These are phyloP conservation scores for Fusarium mundagurra DNA, from an alignment of 2,329 filamentous ascomycete genomes.

Conservation along the genomic window DNA sequence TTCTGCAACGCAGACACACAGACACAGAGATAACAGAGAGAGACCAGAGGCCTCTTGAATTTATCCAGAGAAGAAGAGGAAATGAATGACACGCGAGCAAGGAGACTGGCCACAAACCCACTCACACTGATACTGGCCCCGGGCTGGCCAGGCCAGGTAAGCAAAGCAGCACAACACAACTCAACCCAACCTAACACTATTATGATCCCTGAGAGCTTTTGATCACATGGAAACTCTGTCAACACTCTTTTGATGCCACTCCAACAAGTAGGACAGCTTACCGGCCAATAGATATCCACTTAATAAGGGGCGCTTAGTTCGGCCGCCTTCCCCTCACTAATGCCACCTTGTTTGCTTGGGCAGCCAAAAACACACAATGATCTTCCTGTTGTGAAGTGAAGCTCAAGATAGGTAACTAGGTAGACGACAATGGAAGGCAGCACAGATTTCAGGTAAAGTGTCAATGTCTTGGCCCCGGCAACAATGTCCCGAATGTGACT, in stretches of 20 bases:
- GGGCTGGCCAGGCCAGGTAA: background rate
- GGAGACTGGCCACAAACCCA: conserved; percentile 14
- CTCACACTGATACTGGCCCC: conserved; percentile 20
- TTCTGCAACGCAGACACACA: background rate
- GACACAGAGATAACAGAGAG: conserved; percentile 1
- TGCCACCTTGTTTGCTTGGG: conserved; percentile 43
- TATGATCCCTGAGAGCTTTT: conserved; percentile 22
- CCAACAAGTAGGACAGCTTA: conserved; percentile 30
- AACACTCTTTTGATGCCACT: conserved; percentile 6
- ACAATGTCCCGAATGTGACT: conserved; percentile 31
- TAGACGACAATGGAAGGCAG: background rate
- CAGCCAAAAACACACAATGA: conserved; percentile 21
- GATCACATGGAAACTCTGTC: conserved; percentile 37
- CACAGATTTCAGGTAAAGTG: background rate
- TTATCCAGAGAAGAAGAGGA: conserved; percentile 10
- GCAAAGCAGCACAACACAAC: background rate
- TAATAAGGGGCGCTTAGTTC: conserved; percentile 35
- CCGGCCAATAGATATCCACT: conserved; percentile 32
- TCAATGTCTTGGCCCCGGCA: conserved; percentile 31
- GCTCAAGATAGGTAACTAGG: background rate
- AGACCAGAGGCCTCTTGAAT: conserved; percentile 28
- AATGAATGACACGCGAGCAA: conserved; percentile 28
- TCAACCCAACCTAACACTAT: conserved; percentile 5
- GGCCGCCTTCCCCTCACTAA: conserved; percentile 39
- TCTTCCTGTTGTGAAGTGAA: conserved; percentile 12